phyloP scores from a whole-genome alignment of 2,329 filamentous ascomycete genomes.

The Cladophialophora yegresii region DNA sequence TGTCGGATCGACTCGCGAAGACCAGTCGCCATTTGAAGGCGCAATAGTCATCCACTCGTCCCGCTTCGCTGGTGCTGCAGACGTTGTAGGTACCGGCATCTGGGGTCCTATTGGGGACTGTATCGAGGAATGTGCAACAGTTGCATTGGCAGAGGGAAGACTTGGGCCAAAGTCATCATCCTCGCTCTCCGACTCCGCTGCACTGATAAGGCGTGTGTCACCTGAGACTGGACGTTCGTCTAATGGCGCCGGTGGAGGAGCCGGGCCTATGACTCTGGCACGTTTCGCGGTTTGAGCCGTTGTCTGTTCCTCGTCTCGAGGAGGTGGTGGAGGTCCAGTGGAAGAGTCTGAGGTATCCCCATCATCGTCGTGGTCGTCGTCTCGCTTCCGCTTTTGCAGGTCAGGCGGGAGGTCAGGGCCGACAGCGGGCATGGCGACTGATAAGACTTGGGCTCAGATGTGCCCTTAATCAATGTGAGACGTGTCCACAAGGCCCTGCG shows the following conservation, averaged over 20 bases:
- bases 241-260: constrained; percentile 55
- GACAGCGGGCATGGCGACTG: constrained; percentile 36
- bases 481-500: background rate
- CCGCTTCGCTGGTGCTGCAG: constrained; percentile 56
- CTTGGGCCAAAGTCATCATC: constrained; percentile 50
- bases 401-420: constrained; percentile 43
- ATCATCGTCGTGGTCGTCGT: constrained; percentile 38
- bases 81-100: constrained; percentile 41
- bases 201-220: constrained; percentile 39
- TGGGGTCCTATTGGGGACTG: constrained; percentile 34
- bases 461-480: background rate
- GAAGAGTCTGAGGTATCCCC: constrained; percentile 24
- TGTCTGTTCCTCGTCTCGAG: constrained; percentile 17
- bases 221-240: constrained; percentile 47
- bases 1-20: constrained; percentile 73
- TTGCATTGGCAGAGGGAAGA: constrained; percentile 40
- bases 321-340: constrained; percentile 28
- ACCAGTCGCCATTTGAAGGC: constrained; percentile 57
- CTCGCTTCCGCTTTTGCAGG: constrained; percentile 44
- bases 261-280: constrained; percentile 57
- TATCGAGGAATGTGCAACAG: constrained; percentile 31
- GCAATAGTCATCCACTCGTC: constrained; percentile 85
- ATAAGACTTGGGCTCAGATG: background rate
- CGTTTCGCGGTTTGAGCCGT: constrained; percentile 47
- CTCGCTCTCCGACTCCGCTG: constrained; percentile 39